Evolutionary conservation across 768 basidiomycete species (phyloP).

Genomic region (Agrocybe chaxingu): DNA sequence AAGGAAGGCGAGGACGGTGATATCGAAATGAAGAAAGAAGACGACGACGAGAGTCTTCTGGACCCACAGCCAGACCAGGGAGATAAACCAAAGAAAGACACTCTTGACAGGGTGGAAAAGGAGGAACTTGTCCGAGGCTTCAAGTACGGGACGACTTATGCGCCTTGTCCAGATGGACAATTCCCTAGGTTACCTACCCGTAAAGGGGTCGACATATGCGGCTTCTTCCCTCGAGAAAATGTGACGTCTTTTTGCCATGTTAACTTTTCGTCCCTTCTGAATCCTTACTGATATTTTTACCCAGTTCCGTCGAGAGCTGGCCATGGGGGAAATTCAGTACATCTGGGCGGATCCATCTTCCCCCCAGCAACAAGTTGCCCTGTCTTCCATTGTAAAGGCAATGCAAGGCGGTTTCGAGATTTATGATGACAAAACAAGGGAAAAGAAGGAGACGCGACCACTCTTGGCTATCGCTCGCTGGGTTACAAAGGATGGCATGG

Average conservation of each 20-base stretch:
- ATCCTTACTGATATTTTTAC: constrained; percentile 1
- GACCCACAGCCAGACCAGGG: constrained; percentile 24
- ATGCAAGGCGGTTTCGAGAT: constrained; percentile 38
- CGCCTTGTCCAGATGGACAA: constrained; percentile 81
- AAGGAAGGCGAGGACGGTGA: constrained; percentile 36
- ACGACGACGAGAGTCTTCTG: constrained; percentile 26
- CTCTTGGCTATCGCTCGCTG: constrained; percentile 79
- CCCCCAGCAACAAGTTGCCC: constrained; percentile 72
- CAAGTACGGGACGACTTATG: constrained; percentile 88
- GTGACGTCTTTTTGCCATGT: constrained; percentile 34
- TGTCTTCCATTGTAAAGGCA: constrained; percentile 85
- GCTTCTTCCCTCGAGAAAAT: constrained; percentile 70
- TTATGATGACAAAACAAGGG: not conserved
- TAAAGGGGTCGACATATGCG: constrained; percentile 86
- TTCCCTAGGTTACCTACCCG: constrained; percentile 71
- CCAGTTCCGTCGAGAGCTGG: constrained; percentile 79
- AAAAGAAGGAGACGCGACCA: constrained; percentile 37
- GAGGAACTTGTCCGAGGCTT: constrained; percentile 79
- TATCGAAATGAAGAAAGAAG: constrained; percentile 37
- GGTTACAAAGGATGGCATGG: constrained; percentile 68
- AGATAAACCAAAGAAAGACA: constrained; percentile 30
- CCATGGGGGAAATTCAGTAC: constrained; percentile 84
- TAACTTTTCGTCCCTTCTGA: not conserved
- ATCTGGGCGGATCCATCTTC: constrained; percentile 73
- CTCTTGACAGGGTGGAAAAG: constrained; percentile 61